Percentiles rank a stretch among this genome's conserved stretches.
These are phyloP conservation scores for Flagelloscypha sp. DNA, from an alignment of 768 basidiomycete genomes.

Conservation along the genomic window DNA sequence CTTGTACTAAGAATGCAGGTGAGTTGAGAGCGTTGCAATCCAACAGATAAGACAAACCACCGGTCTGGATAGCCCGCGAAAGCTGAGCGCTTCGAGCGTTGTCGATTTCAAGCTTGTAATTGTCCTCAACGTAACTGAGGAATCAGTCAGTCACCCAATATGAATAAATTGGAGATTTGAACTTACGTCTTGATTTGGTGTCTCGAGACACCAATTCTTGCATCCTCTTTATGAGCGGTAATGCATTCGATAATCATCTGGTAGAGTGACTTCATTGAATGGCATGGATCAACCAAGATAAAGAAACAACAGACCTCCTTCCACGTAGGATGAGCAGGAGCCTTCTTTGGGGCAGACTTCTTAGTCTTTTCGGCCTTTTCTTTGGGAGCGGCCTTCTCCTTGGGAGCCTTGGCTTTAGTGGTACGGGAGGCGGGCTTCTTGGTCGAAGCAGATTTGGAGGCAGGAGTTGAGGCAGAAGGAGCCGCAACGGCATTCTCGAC, in stretches of 20 bases:
- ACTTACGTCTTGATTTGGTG: slow-evolving; percentile 72
- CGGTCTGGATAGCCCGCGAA: slow-evolving; percentile 77
- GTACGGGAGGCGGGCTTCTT: slow-evolving; percentile 23
- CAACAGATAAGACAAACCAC: slow-evolving; percentile 56
- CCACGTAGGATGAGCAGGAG: slow-evolving; percentile 39
- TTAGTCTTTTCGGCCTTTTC: slow-evolving; percentile 30
- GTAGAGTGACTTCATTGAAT: slow-evolving; percentile 25
- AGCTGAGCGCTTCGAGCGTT: slow-evolving; percentile 66
- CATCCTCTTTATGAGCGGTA: slow-evolving; percentile 51
- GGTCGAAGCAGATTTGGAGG: slow-evolving; percentile 14
- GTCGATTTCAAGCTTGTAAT: slow-evolving; percentile 66
- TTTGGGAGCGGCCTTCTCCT: slow-evolving; percentile 25
- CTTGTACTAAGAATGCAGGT: too few relatives aligned
- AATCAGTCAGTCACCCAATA: slow-evolving; percentile 10
- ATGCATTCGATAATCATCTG: too few relatives aligned
- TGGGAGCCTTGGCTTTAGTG: slow-evolving; percentile 17
- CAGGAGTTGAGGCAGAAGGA: slow-evolving; percentile 4
- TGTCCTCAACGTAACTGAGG: slow-evolving; percentile 71
- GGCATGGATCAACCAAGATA: background rate
- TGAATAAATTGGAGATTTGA: slow-evolving; percentile 11
- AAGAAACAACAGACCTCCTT: slow-evolving; percentile 31
- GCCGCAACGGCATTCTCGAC: slow-evolving; percentile 25
- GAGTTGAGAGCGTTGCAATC: too few relatives aligned
- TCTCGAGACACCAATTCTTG: slow-evolving; percentile 68
- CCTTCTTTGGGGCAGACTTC: slow-evolving; percentile 21